These are phyloP conservation scores for Microbotryomycetes sp. DNA, from an alignment of 1,284 basidiomycete genomes.

Conservation along the genomic window DNA sequence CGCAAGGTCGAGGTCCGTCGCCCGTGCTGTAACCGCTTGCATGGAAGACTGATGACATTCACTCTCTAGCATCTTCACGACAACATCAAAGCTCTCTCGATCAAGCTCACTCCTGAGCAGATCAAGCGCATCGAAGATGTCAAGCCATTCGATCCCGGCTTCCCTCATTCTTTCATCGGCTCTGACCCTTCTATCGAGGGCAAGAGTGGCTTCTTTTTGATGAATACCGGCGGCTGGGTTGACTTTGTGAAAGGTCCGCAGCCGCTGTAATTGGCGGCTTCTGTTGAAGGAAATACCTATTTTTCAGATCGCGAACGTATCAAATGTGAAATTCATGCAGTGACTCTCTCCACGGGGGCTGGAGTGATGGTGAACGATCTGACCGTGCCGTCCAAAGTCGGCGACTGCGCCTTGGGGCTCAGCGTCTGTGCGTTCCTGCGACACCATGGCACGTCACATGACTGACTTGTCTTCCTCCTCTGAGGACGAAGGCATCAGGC, in stretches of 20 bases:
- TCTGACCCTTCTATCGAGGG: slow-evolving; percentile 22
- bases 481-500: too few species aligned
- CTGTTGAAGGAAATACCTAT: too few species aligned
- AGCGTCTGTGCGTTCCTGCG: too few species aligned
- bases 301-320: too few species aligned
- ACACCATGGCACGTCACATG: too few species aligned
- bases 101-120: slow-evolving; percentile 46
- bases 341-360: not conserved
- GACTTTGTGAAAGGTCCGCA: slow-evolving; percentile 3
- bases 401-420: too few species aligned
- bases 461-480: too few species aligned
- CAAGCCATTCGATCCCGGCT: slow-evolving; percentile 34
- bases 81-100: slow-evolving; percentile 48
- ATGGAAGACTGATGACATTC: slow-evolving; percentile 43
- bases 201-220: not conserved
- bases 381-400: too few species aligned
- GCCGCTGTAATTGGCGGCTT: too few species aligned
- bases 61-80: slow-evolving; percentile 46
- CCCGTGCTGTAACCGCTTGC: slow-evolving; percentile 27
- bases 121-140: slow-evolving; percentile 41
- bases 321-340: too few species aligned
- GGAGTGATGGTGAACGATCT: too few species aligned
- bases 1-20: not conserved
- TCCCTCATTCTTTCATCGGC: slow-evolving; percentile 32
- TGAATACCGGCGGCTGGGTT: not conserved